phyloP scores from a whole-genome alignment of 352 stramenopile genomes.

The Phytophthora vignae region DNA sequence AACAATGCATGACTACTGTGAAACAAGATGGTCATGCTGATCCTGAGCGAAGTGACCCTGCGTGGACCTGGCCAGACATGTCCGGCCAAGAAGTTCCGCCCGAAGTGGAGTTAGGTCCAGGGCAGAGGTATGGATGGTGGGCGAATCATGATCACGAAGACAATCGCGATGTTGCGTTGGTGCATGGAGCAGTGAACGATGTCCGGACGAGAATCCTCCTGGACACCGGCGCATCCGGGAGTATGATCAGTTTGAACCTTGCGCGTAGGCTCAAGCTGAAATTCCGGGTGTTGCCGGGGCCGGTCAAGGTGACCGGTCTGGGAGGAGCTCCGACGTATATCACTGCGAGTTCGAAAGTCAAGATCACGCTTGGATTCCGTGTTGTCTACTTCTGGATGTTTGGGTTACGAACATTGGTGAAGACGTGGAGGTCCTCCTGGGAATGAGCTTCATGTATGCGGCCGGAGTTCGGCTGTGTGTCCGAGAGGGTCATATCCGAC shows the following conservation, averaged over 20 bases:
- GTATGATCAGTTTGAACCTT: conserved; percentile 6
- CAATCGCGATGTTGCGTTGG: neutral
- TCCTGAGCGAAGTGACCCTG: neutral
- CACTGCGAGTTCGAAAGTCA: neutral
- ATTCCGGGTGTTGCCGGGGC: neutral
- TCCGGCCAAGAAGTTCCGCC: neutral
- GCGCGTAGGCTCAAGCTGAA: conserved; percentile 9
- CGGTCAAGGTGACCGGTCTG: neutral
- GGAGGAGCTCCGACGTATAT: neutral
- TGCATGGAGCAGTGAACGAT: conserved; percentile 2
- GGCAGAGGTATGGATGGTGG: conserved; percentile 2
- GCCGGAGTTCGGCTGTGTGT: conserved; percentile 22
- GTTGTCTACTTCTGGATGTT: conserved; percentile 10
- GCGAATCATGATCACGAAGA: neutral
- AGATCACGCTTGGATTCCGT: neutral
- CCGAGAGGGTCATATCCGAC: neutral
- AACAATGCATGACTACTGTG: conserved; percentile 9
- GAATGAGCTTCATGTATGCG: conserved; percentile 41
- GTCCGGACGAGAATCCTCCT: neutral
- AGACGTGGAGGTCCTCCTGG: conserved; percentile 30
- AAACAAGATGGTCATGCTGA: conserved; percentile 7
- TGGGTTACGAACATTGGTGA: conserved; percentile 33
- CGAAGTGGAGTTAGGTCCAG: neutral
- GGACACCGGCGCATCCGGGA: neutral
- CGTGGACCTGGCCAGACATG: neutral